A percentile compares a stretch with the other conserved stretches of the same genome.
Conservation (phyloP, 352 stramenopile genomes). For the Globisporangium yorkense region DNA sequence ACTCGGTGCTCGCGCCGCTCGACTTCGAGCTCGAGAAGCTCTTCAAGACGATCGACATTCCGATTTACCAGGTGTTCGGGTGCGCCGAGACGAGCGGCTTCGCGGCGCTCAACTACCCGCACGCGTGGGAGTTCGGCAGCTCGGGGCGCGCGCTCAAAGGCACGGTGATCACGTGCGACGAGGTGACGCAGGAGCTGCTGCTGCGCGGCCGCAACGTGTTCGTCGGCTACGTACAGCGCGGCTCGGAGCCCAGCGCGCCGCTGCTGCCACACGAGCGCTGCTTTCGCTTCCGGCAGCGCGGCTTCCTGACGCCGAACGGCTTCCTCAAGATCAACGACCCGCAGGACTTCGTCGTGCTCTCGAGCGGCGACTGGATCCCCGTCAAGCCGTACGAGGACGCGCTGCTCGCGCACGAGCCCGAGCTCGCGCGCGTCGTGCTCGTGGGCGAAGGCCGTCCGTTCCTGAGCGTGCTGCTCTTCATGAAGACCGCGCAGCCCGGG, state of each 20-base stretch:
- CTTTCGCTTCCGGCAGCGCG: conserved; percentile 48
- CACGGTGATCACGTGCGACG: conserved; percentile 58
- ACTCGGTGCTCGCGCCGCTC: conserved; percentile 66
- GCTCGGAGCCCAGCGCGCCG: not conserved
- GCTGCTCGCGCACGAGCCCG: conserved; percentile 37
- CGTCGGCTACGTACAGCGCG: conserved; percentile 44
- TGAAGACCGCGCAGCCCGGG: conserved; percentile 38
- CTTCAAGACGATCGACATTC: conserved; percentile 80
- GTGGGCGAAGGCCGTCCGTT: conserved; percentile 66
- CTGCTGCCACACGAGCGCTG: conserved; percentile 27
- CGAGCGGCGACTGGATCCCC: conserved; percentile 70
- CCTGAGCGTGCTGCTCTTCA: conserved; percentile 70
- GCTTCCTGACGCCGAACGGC: conserved; percentile 57
- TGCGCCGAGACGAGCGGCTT: conserved; percentile 65
- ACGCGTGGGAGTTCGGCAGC: conserved; percentile 70
- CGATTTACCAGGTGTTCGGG: conserved; percentile 76
- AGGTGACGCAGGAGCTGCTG: conserved; percentile 56
- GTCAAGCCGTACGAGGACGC: conserved; percentile 53
- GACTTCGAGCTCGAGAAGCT: conserved; percentile 78
- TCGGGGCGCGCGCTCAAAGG: conserved; percentile 47
- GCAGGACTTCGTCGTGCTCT: conserved; percentile 64
- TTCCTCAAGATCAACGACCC: conserved; percentile 74
- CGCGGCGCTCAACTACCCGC: conserved; percentile 61
- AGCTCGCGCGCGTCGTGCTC: conserved; percentile 61
- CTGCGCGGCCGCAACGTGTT: conserved; percentile 70